phyloP scores from a whole-genome alignment of 2,329 filamentous ascomycete genomes.

The Hymenoscyphus albidus region DNA sequence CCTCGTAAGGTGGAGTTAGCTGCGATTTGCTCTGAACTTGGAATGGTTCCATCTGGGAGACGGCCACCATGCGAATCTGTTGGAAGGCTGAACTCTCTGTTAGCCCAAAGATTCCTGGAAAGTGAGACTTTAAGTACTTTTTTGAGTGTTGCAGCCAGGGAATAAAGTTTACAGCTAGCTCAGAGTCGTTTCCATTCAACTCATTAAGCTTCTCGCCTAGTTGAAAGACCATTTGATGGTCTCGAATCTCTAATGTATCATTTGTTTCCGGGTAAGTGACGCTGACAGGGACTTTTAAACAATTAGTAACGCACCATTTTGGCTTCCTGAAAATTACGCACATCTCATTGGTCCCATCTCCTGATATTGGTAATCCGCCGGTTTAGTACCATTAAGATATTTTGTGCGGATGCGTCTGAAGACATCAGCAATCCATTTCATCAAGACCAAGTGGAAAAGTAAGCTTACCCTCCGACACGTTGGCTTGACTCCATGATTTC shows the following conservation, averaged over 20 bases:
- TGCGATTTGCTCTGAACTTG: slow-evolving; percentile 18
- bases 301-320: slow-evolving; percentile 24
- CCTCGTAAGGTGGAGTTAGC: slow-evolving; percentile 19
- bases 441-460: not conserved
- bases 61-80: slow-evolving; percentile 16
- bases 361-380: slow-evolving; percentile 63
- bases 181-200: slow-evolving; percentile 43
- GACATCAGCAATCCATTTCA: not conserved
- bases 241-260: slow-evolving; percentile 48
- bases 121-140: slow-evolving; percentile 37
- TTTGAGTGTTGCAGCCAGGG: slow-evolving; percentile 55
- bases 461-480: slow-evolving; percentile 50
- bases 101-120: not conserved
- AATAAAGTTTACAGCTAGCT: slow-evolving; percentile 39
- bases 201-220: slow-evolving; percentile 56
- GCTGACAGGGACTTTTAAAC: slow-evolving; percentile 58
- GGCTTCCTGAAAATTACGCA: not conserved
- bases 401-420: slow-evolving; percentile 53
- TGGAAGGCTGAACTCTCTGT: slow-evolving; percentile 8
- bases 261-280: slow-evolving; percentile 33
- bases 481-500: slow-evolving; percentile 58
- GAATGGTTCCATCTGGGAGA: slow-evolving; percentile 21
- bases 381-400: slow-evolving; percentile 53
- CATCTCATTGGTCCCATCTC: slow-evolving; percentile 37
- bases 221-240: slow-evolving; percentile 63